Evolutionary conservation across 345 rosid species (phyloP).

Genomic region (Acer saccharum): DNA sequence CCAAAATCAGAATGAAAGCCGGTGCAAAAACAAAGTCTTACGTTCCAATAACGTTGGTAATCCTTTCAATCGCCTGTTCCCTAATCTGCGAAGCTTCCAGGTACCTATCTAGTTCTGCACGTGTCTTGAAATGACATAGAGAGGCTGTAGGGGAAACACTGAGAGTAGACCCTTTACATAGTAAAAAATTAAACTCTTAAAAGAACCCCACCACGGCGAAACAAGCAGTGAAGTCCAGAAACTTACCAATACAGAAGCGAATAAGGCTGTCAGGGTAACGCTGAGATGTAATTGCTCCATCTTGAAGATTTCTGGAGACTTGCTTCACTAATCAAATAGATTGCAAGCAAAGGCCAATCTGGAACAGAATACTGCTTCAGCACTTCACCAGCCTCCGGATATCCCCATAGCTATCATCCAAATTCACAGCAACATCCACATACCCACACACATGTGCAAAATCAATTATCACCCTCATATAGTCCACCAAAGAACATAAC

Average conservation of each 20-base stretch:
- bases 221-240: slow-evolving; percentile 6
- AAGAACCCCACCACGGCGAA: slow-evolving; percentile 4
- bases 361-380: slow-evolving; percentile 78
- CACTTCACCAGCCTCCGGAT: slow-evolving; percentile 68
- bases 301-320: slow-evolving; percentile 68
- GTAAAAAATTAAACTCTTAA: slow-evolving; percentile 17
- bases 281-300: slow-evolving; percentile 89
- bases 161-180: slow-evolving; percentile 52
- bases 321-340: slow-evolving; percentile 90
- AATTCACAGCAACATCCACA: slow-evolving; percentile 7
- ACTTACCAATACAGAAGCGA: slow-evolving; percentile 84
- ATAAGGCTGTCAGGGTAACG: slow-evolving; percentile 89
- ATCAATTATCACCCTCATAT: not conserved
- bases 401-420: slow-evolving; percentile 69
- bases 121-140: slow-evolving; percentile 76
- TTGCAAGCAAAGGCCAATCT: slow-evolving; percentile 93
- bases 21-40: slow-evolving; percentile 33
- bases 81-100: slow-evolving; percentile 95
- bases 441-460: not conserved
- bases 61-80: slow-evolving; percentile 88
- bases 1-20: too few species aligned
- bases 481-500: not conserved
- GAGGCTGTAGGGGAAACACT: slow-evolving; percentile 53
- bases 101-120: slow-evolving; percentile 88
- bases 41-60: slow-evolving; percentile 88